Conservation (phyloP, 1,284 basidiomycete genomes). For the Papiliotrema nemorosa region DNA sequence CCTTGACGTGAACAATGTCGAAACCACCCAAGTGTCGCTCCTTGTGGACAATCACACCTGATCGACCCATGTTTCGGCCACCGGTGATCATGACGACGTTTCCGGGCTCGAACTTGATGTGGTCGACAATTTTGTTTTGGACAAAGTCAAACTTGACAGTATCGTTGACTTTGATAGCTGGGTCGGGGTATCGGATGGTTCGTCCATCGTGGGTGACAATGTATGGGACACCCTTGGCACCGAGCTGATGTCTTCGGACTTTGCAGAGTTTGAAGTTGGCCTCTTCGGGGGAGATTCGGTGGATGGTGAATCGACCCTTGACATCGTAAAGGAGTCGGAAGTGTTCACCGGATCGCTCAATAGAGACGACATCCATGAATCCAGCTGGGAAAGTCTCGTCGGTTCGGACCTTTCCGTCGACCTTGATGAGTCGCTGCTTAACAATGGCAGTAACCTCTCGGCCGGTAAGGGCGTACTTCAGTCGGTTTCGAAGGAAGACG, state of each 20-base stretch:
- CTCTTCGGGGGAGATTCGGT: constrained; percentile 98
- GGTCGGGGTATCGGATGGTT: constrained; percentile 99
- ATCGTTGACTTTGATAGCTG: constrained; percentile 93
- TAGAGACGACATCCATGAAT: constrained; percentile 96
- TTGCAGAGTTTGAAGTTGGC: constrained; percentile 98
- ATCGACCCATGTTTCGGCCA: constrained; percentile 99
- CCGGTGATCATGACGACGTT: constrained; percentile 98
- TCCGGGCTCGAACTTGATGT: constrained; percentile 94
- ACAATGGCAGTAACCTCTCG: constrained; percentile 95
- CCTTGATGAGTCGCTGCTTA: constrained; percentile 95
- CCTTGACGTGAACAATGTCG: constrained; percentile 96
- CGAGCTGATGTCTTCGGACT: constrained; percentile 87
- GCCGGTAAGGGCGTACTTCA: constrained; percentile 97
- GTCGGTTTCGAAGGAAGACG: constrained; percentile 96
- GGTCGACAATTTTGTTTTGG: constrained; percentile 90
- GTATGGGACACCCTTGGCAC: constrained; percentile 91
- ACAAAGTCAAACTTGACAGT: constrained; percentile 96
- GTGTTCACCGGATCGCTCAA: constrained; percentile 98
- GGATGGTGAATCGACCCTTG: constrained; percentile 99
- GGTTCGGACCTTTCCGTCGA: constrained; percentile 98
- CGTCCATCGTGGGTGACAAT: constrained; percentile 99
- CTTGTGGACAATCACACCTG: constrained; percentile 89
- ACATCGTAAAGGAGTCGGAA: constrained; percentile 99
- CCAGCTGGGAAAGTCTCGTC: constrained; percentile 96
- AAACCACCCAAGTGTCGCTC: constrained; percentile 98